Base-by-base conservation (phyloP, 257 asterid genomes). In the Parsonsia alboflavescens region DNA sequence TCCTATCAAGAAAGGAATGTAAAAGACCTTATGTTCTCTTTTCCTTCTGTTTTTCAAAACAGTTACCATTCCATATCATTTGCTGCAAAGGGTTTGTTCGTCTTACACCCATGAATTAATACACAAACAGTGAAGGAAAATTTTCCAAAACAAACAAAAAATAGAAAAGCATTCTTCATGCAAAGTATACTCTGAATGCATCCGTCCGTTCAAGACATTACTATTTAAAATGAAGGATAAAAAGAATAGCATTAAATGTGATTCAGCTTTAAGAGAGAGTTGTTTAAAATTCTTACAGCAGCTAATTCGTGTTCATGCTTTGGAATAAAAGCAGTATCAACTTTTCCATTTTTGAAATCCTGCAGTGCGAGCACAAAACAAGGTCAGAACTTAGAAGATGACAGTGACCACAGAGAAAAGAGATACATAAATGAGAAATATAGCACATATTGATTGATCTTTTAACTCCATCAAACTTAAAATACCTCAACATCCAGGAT, bases 251-350 rank as follows among this genome's bases (percentile, higher is more conserved):
- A 59, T 22, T 33, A 0, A 16, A 6, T 10, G 67, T 70, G 15
- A 64, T 75, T 24, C 0, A 64, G 72, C 41, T 73, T 48, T 52
- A 53, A 50, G 68, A 70, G 44, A 71, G 39, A 67, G 65, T 50
- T 57, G 53, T 75, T 41, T 41, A 63, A 78, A 72, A 58, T 84
- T 10, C 97, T 89, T 89, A 95, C 99, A 87, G 88, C 88, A 68
- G 97, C 96, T 65, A 95, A 96, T 84, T 95, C 99, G 64, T 90
- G 81, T 80, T 90, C 99, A 57, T 95, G 99, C 88, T 92, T 95
- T 26, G 99, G 99, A 79, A 95, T 95, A 79, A 95, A 92, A 69
- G 99, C 98, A 9, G 98, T 95, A 77, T 95, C 99, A 78, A 95
- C 97, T 41, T 89, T 90, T 73, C 99, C 99, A 56, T 81, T 83